Conservation (phyloP, 257 asterid genomes). For the Capsicum baccatum region DNA sequence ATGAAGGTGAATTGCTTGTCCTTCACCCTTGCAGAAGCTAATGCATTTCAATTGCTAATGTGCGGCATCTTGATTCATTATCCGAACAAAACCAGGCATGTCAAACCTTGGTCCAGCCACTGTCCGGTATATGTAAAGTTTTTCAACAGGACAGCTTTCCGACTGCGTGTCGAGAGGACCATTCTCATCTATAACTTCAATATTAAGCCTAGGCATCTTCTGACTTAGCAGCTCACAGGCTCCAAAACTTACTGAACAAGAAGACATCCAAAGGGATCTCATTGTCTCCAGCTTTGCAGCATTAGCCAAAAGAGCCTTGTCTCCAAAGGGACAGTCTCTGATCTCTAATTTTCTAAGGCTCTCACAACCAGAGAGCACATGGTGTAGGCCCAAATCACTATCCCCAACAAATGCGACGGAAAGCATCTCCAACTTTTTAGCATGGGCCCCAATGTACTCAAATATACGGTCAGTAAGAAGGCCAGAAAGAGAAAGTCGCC, state of each 20-base stretch:
- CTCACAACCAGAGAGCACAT: slow-evolving; percentile 40
- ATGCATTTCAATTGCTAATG: background rate
- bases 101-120: slow-evolving; percentile 52
- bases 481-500: slow-evolving; percentile 38
- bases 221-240: slow-evolving; percentile 38
- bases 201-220: slow-evolving; percentile 42
- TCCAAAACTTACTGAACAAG: slow-evolving; percentile 42
- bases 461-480: slow-evolving; percentile 39
- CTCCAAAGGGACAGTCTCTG: slow-evolving; percentile 45
- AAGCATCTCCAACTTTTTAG: slow-evolving; percentile 41
- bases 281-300: slow-evolving; percentile 39
- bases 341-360: slow-evolving; percentile 40
- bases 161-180: slow-evolving; percentile 26
- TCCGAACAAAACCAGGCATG: slow-evolving; percentile 46
- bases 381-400: slow-evolving; percentile 40
- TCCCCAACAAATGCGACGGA: slow-evolving; percentile 44
- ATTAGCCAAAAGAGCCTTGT: slow-evolving; percentile 37
- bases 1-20: background rate
- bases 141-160: slow-evolving; percentile 44
- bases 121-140: slow-evolving; percentile 49
- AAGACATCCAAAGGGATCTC: slow-evolving; percentile 47
- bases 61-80: slow-evolving; percentile 29
- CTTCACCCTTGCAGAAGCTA: background rate
- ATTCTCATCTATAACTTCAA: slow-evolving; percentile 41
- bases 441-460: slow-evolving; percentile 40